Evolutionary conservation across 78 protist species (phyloP).

Genomic region (Dictyostelium brefeldianum): DNA sequence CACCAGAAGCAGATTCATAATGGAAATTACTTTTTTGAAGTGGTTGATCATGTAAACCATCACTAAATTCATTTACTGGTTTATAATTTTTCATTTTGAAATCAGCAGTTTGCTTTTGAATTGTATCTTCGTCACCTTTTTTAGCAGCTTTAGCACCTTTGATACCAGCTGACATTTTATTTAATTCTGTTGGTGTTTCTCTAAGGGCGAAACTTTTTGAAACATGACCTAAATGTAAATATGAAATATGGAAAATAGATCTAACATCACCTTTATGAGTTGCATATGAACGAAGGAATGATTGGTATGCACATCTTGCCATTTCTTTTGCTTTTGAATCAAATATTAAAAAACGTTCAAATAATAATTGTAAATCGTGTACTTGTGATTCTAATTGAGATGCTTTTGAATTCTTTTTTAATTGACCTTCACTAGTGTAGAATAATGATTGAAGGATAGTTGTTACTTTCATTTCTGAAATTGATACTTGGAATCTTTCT

Average conservation of each 20-base stretch:
- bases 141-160: constrained; percentile 50
- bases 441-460: constrained; percentile 46
- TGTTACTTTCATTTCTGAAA: constrained; percentile 75
- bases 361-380: constrained; percentile 76
- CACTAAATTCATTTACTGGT: constrained; percentile 55
- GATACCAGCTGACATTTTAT: constrained; percentile 59
- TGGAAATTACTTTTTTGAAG: constrained; percentile 6
- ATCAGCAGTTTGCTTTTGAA: constrained; percentile 38
- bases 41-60: constrained; percentile 44
- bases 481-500: constrained; percentile 1
- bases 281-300: constrained; percentile 93
- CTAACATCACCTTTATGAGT: constrained; percentile 91
- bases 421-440: constrained; percentile 75
- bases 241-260: constrained; percentile 33
- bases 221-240: constrained; percentile 85
- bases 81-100: constrained; percentile 67
- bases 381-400: constrained; percentile 88
- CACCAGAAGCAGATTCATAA: not conserved
- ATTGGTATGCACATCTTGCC: constrained; percentile 81
- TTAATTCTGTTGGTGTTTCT: constrained; percentile 82
- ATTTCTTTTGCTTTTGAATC: constrained; percentile 49
- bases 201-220: constrained; percentile 82
- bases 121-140: constrained; percentile 52
- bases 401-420: constrained; percentile 85
- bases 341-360: constrained; percentile 52